Evolutionary conservation across 1,284 basidiomycete species (phyloP), one percentile per base, ranked within the genome.

Genomic region (Moniliophthora roreri): DNA sequence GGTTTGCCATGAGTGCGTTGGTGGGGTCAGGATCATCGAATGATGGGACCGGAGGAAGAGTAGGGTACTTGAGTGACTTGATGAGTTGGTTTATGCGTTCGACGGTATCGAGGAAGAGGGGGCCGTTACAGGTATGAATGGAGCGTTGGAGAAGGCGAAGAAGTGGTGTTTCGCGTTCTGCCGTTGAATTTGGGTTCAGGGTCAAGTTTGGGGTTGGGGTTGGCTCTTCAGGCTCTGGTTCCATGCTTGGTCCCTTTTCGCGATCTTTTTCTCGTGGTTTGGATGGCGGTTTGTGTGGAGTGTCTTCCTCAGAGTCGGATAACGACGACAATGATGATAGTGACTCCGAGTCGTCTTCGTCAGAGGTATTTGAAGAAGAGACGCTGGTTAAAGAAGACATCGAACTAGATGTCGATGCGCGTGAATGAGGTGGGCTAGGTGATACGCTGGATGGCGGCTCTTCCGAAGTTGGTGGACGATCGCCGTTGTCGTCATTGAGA

Each of bases 61-160:
- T n/a, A n/a, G 84, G 84, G 58, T 87, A 82, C 69, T 89, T 91
- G 58, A 91, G 71, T 1, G 62, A 61, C 35, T 77, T 79, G 9
- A 91, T 67, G 35, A 86, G 67, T 1, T 68, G 61, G 60, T 89
- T 89, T 61, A 89, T 78, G 0, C 67, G 70, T 45, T 73, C 66
- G 60, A 91, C 78, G 13, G 81, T 78, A 21, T 72, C 67, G n/a
- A 86, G 58, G 62, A 89, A 89, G n/a, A 82, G 69, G 0, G 86
- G 87, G 0, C 89, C 89, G 59, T 91, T 79, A 39, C 72, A 76
- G 15, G 68, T 72, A 62, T 82, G 73, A 40, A 88, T 80, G 9
- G 88, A 85, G 20, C 85, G 82, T 57, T 81, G 78, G 63, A 0
- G 57, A 60, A 9, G 69, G 67, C 37, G 67, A 36, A 18, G 48